Base-by-base conservation (phyloP, 2,329 filamentous ascomycete genomes). In the Verticillium isaacii region DNA sequence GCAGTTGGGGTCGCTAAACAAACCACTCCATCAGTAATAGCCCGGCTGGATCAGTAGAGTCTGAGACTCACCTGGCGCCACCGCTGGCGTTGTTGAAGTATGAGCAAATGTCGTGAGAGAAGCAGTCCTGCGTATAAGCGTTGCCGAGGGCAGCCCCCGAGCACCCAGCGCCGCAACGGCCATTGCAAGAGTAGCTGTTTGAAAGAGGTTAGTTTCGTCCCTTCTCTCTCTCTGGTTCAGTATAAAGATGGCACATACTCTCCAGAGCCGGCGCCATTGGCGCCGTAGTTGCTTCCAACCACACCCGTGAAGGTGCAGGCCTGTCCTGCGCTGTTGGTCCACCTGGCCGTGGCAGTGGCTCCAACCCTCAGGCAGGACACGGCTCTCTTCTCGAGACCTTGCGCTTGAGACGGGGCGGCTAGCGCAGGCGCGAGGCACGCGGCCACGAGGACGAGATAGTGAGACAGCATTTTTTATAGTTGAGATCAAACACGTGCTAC, bases 91-190 rank as follows among this genome's bases (percentile, higher is more conserved):
- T 77, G 34, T 82, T 76, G 62, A 82, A 82, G 64, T 78, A 82
- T 4, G 78, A 81, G 67, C 80, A 83, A 14, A 82, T 76, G 57
- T 82, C 80, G 60, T 82, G 80, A 0, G 75, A 77, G 65, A 79
- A 82, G 66, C 80, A 82, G 58, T 82, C 78, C 63, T 81, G 80
- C 0, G 80, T 82, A 61, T 82, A 82, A 4, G 71, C 78, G 37
- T 81, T 80, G 2, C 80, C 80, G 8, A 82, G 1, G 1, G 78
- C 72, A 5, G 69, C 57, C 5, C 80, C 80, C 1, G 68, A 72
- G 57, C 80, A 82, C 0, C 78, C 80, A 11, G 75, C 77, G 32
- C 80, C 80, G 37, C 80, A 82, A 34, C 80, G 73, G 1, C 80
- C 80, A 59, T 81, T 82, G 61, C 80, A 82, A 9, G 76, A 78